Evolutionary conservation across 805 yeast species (phyloP).

Genomic region (Saturnispora mendoncae): DNA sequence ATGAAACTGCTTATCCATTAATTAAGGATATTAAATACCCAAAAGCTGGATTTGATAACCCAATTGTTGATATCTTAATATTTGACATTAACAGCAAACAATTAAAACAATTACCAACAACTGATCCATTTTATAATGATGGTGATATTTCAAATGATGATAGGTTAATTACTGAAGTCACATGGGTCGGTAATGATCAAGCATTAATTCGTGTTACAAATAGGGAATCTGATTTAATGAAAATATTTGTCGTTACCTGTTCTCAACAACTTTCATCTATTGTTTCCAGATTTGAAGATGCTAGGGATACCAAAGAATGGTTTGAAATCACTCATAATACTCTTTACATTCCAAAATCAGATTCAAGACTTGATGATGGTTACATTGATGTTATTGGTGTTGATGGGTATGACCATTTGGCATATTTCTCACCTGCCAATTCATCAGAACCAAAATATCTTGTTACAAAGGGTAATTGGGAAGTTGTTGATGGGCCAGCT

Average conservation of each 20-base stretch:
- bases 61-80: constrained; percentile 47
- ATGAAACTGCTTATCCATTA: constrained; percentile 44
- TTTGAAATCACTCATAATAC: constrained; percentile 68
- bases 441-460: constrained; percentile 40
- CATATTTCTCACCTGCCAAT: constrained; percentile 68
- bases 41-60: constrained; percentile 74
- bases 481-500: constrained; percentile 68
- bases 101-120: constrained; percentile 16
- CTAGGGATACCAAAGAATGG: constrained; percentile 51
- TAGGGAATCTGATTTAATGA: constrained; percentile 58
- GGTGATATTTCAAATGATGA: constrained; percentile 33
- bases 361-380: constrained; percentile 46
- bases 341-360: constrained; percentile 45
- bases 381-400: constrained; percentile 72
- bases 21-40: constrained; percentile 64
- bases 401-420: constrained; percentile 65
- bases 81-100: constrained; percentile 30
- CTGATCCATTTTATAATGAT: constrained; percentile 36
- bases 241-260: constrained; percentile 47
- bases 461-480: constrained; percentile 80
- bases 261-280: constrained; percentile 22
- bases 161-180: constrained; percentile 54
- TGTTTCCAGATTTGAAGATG: constrained; percentile 41
- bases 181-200: constrained; percentile 54
- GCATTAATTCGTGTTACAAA: constrained; percentile 51